Evolutionary conservation across 1,139 yeast genomes (phyloP), one percentile per base, ranked within the genome.

Genomic region (Pichia norvegensis): DNA sequence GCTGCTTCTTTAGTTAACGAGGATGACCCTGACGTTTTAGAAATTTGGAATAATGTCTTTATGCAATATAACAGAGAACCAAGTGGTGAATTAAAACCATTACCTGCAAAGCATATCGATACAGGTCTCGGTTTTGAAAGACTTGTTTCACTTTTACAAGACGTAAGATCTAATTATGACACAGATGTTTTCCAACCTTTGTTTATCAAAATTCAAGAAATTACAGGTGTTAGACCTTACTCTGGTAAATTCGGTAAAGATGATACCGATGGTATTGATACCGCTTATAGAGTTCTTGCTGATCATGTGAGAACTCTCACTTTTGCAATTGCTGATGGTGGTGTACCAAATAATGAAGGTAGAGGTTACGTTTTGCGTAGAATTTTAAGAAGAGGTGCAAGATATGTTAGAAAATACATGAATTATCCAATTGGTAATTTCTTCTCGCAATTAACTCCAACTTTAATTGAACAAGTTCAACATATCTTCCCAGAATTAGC

Each of bases 41-140:
- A 92, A 71, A 82, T 92, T 53, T 92, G 99, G 99, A 92, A 92
- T 72, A 77, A 87, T 63, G 99, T 92, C 55, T 92, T 92, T 65
- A 92, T 92, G 63, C 97, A 92, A 69, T 92, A 72, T 70, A 94
- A 92, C 73, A 82, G 99, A 67, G 98, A 92, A 69, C 70, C 90
- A 16, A 95, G 85, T 64, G 79, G 85, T n/a, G 70, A 84, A 33
- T 76, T 92, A 66, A 82, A 76, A 63, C 67, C 90, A 6, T 74
- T 92, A 59, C 99, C 99, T 42, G 87, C 88, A 45, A 82, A 88
- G 68, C 99, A 92, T 65, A 79, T 92, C 53, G 99, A 92, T 64
- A 92, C 99, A 29, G 99, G 99, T 68, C 77, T 92, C 88, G 99
- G 99, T 42, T 92, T 90, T 61, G 99, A 92, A 72, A 81, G 99